A percentile compares a stretch with the other conserved stretches of the same genome.
Conservation (phyloP, 352 stramenopile genomes). For the Thalassiosira hispida region DNA sequence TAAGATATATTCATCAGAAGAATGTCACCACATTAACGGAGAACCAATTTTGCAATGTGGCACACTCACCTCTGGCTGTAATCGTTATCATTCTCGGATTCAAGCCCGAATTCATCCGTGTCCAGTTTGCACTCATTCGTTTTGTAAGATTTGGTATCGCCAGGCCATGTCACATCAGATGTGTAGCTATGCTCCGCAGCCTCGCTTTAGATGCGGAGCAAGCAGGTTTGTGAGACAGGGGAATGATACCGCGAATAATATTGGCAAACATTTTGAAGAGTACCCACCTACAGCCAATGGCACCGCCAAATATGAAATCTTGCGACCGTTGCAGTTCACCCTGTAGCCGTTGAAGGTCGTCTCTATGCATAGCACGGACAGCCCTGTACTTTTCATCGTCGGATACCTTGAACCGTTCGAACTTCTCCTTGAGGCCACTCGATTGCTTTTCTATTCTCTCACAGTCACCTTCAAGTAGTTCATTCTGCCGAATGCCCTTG, state of each 20-base stretch:
- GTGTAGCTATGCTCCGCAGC: conserved; percentile 19
- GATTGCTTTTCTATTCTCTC: conserved; percentile 58
- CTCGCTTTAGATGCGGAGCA: conserved; percentile 11
- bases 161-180: conserved; percentile 35
- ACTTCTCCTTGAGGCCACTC: conserved; percentile 56
- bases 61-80: conserved; percentile 9
- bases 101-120: conserved; percentile 31
- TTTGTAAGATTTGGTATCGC: conserved; percentile 8
- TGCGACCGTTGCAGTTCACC: conserved; percentile 44
- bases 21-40: no score
- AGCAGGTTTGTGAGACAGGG: not conserved
- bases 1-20: no score
- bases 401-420: conserved; percentile 52
- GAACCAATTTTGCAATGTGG: no score
- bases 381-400: conserved; percentile 54
- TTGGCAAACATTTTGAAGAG: no score
- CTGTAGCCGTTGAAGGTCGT: conserved; percentile 48
- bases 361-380: conserved; percentile 39
- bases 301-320: conserved; percentile 54
- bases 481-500: conserved; percentile 27
- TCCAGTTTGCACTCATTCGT: conserved; percentile 11
- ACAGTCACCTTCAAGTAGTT: conserved; percentile 39
- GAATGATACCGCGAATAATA: no score
- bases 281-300: conserved; percentile 44
- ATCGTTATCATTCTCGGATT: conserved; percentile 20